Conservation (phyloP, 2,329 filamentous ascomycete genomes). For the Gaeumannomyces tritici region DNA sequence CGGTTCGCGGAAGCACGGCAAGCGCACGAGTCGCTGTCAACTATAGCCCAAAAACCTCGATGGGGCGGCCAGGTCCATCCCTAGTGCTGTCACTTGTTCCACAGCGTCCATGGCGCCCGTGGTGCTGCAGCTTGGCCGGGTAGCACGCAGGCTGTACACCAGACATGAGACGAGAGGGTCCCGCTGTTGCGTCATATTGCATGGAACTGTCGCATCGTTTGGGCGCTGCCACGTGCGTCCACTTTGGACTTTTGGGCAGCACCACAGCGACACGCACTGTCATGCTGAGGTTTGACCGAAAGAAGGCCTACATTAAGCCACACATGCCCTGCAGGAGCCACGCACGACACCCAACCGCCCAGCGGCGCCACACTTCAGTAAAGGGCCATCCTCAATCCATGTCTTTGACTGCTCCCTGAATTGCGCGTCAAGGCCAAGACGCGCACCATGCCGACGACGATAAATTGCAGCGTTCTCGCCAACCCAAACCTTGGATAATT, state of each 20-base stretch:
- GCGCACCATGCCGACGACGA: not conserved
- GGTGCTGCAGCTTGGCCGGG: too few relatives aligned
- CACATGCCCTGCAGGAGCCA: not conserved
- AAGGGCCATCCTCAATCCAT: too few relatives aligned
- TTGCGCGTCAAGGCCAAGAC: not conserved
- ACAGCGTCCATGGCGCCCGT: too few relatives aligned
- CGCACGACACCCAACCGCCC: too few relatives aligned
- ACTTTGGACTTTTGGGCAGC: not conserved
- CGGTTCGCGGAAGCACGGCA: not conserved
- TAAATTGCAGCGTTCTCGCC: not conserved
- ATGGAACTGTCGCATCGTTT: not conserved
- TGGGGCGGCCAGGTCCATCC: not conserved
- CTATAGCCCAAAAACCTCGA: not conserved
- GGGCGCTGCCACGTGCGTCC: too few relatives aligned
- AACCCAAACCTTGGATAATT: not conserved
- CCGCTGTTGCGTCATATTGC: not conserved
- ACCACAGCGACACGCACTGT: not conserved
- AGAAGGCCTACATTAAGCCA: not conserved
- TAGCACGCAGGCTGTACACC: too few relatives aligned
- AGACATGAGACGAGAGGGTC: not conserved
- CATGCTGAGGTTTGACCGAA: too few relatives aligned
- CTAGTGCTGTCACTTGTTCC: not conserved
- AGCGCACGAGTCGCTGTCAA: not conserved
- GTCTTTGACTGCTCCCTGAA: not conserved
- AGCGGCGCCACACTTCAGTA: too few relatives aligned